phyloP scores from a whole-genome alignment of 176 grass and related monocot genomes.

The Oryza meridionalis region DNA sequence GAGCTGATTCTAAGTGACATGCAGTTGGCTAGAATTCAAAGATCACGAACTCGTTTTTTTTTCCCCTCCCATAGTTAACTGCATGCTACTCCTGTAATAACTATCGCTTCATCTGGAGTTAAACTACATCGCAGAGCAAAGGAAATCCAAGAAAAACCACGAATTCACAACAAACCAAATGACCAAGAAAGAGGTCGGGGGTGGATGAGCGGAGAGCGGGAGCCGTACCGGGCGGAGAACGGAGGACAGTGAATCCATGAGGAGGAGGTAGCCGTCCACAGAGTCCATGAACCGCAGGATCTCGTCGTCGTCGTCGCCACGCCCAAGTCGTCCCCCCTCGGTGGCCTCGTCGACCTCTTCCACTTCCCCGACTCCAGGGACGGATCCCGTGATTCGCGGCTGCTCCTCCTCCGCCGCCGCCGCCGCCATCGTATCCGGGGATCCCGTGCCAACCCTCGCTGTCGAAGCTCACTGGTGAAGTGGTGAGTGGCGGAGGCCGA shows the following conservation, averaged over 20 bases:
- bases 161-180: no score
- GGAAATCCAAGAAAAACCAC: neutral
- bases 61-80: no score
- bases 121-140: neutral
- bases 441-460: neutral
- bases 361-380: neutral
- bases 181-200: no score
- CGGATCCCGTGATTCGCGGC: conserved; percentile 1
- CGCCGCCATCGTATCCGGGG: conserved; percentile 14
- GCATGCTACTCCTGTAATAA: no score
- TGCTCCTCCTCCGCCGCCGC: conserved; percentile 20
- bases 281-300: conserved; percentile 61
- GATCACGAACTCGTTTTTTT: no score
- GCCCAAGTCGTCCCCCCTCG: neutral
- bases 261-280: conserved; percentile 47
- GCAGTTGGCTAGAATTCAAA: no score
- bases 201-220: neutral
- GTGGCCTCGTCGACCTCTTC: neutral
- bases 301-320: conserved; percentile 36
- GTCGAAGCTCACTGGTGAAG: neutral
- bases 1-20: neutral
- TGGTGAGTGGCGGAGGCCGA: neutral
- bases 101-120: neutral
- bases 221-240: conserved; percentile 49
- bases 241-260: conserved; percentile 56